Base-by-base conservation (phyloP, 805 yeast species). In the Vanderwaltozyma polyspora region DNA sequence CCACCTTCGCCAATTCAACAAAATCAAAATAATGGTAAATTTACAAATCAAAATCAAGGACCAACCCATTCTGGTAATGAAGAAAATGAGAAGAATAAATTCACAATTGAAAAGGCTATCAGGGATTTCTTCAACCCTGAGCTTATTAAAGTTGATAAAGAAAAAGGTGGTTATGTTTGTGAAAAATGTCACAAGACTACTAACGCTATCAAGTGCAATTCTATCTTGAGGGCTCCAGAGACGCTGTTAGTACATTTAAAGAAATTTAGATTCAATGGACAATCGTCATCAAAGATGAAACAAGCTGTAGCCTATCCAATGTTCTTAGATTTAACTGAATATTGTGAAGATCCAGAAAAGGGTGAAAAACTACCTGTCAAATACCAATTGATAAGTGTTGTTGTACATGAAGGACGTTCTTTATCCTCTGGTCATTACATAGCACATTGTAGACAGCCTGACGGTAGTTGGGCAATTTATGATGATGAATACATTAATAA, bases 361-460 rank as follows among this genome's bases (percentile, higher is more conserved):
- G 33, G 38, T 5, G 39, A 43, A 18, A 40, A 43, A 6, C 42
- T 62, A 9, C 74, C 78, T 2, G 69, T 71, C 5, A 61, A 64
- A 25, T 91, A 91, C 59, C 79, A 77, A 52, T 67, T 91, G 43
- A 67, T 74, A 13, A 75, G 87, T 16, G 95, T 89, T 13, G 82
- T 89, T 40, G 89, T 86, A 4, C 98, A 91, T 52, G 95, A 84
- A 49, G 98, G 98, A 27, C 68, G 97, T 42, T 81, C 95, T 2
- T 77, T 87, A 11, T 76, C 86, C 29, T 77, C 91, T 3, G 98
- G 98, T 3, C 98, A 91, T 58, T 91, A 91, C 51, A 73, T 86
- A 39, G 82, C 94, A 1, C 85, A 83, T 52, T 83, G 95, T 52
- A 72, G 80, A 42, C 95, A 87, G 58, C 94, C 96, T 1, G 91